Percentiles rank a stretch among this genome's conserved stretches.
These are phyloP conservation scores for Ceratocystis eucalypticola DNA, from an alignment of 2,329 filamentous ascomycete genomes.

Conservation along the genomic window DNA sequence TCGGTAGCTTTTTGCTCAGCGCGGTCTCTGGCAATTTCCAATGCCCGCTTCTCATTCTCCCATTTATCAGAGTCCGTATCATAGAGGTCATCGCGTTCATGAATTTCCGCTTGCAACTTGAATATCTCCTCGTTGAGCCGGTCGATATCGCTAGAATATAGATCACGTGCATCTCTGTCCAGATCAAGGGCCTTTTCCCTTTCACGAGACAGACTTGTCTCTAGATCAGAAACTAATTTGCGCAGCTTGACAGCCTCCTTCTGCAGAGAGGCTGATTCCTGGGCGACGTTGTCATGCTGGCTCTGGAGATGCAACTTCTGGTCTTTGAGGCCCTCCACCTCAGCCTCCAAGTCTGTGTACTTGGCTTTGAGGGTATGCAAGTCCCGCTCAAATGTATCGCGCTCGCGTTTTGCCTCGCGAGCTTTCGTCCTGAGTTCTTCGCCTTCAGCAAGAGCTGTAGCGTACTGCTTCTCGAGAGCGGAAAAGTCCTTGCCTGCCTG, in stretches of 20 bases:
- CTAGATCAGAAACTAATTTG: constrained; percentile 34
- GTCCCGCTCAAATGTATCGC: constrained; percentile 29
- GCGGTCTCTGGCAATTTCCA: constrained; percentile 52
- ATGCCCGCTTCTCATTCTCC: constrained; percentile 50
- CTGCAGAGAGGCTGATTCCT: constrained; percentile 54
- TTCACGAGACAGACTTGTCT: constrained; percentile 38
- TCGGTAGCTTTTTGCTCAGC: constrained; percentile 54
- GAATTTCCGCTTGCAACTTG: constrained; percentile 48
- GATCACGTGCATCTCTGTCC: constrained; percentile 43
- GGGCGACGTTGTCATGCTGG: constrained; percentile 52
- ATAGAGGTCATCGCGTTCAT: constrained; percentile 56
- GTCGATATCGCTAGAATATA: constrained; percentile 35
- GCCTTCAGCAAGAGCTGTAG: constrained; percentile 35
- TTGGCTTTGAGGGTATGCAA: constrained; percentile 30
- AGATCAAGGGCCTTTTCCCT: constrained; percentile 45
- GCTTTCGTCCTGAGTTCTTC: constrained; percentile 33
- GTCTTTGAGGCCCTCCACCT: constrained; percentile 44
- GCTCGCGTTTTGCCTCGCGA: constrained; percentile 33
- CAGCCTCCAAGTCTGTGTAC: constrained; percentile 37
- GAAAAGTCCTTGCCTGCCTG: constrained; percentile 36
- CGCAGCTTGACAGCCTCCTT: constrained; percentile 43
- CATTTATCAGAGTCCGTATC: constrained; percentile 60
- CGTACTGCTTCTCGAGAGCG: constrained; percentile 39
- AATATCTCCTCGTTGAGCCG: constrained; percentile 46
- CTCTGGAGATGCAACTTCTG: constrained; percentile 58